Evolutionary conservation across 306 rosid genomes (phyloP).

Genomic region (Trifolium repens): DNA sequence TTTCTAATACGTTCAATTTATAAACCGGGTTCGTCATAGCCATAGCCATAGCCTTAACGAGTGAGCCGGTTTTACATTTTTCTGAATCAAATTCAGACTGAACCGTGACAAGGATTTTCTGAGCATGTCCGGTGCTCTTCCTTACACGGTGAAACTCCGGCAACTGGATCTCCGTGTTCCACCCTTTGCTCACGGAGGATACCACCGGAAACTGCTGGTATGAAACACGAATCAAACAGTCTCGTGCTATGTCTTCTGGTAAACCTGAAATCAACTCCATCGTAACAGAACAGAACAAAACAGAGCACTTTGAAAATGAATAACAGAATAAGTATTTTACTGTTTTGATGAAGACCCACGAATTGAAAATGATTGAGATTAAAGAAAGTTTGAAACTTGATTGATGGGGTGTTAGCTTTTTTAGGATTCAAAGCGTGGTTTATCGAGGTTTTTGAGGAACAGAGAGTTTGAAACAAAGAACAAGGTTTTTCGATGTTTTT

Average conservation of each 20-base stretch:
- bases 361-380: not conserved
- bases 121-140: constrained; percentile 45
- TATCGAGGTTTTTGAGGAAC: not conserved
- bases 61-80: constrained; percentile 20
- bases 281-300: not conserved
- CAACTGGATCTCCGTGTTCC: constrained; percentile 60
- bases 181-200: constrained; percentile 52
- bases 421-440: not conserved
- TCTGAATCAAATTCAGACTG: constrained; percentile 55
- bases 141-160: constrained; percentile 65
- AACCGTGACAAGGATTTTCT: constrained; percentile 55
- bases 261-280: constrained; percentile 78
- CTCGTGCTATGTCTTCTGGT: constrained; percentile 69
- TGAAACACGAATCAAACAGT: constrained; percentile 57
- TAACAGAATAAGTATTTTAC: not conserved
- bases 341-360: not conserved
- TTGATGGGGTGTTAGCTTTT: not conserved
- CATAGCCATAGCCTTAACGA: constrained; percentile 13
- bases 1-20: constrained; percentile 53
- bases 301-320: not conserved
- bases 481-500: not conserved
- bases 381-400: constrained; percentile 9
- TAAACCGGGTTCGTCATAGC: constrained; percentile 46
- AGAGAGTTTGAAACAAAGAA: too few species aligned
- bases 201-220: constrained; percentile 51